These are phyloP conservation scores for Boletus reticulatus DNA, from an alignment of 768 basidiomycete genomes.

Conservation along the genomic window DNA sequence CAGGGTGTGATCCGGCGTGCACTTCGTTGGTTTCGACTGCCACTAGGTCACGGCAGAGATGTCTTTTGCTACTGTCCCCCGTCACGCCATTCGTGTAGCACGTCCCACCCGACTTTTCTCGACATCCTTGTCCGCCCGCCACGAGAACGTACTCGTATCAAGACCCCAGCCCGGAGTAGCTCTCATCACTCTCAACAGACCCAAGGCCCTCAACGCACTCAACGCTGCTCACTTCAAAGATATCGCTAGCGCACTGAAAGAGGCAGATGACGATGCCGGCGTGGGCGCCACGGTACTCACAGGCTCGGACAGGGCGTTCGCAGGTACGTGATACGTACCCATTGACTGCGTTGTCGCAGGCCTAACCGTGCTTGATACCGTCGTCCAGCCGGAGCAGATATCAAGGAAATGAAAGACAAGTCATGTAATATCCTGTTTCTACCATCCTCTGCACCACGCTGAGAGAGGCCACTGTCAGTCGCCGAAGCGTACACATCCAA, in stretches of 20 bases:
- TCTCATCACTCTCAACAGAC: conserved; percentile 87
- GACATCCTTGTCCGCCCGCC: conserved; percentile 35
- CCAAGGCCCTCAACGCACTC: conserved; percentile 88
- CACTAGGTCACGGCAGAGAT: conserved; percentile 8
- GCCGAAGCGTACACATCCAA: conserved; percentile 84
- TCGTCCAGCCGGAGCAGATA: conserved; percentile 85
- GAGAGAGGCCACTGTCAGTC: conserved; percentile 40
- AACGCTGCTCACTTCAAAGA: conserved; percentile 77
- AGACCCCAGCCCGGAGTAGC: conserved; percentile 65
- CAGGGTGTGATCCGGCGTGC: too few species aligned
- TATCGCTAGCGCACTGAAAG: conserved; percentile 72
- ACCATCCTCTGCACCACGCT: background rate
- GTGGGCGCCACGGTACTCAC: conserved; percentile 90
- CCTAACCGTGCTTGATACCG: background rate
- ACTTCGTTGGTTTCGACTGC: too few species aligned
- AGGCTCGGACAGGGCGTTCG: conserved; percentile 90
- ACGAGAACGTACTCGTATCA: conserved; percentile 67
- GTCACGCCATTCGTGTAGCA: conserved; percentile 2
- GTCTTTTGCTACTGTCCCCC: conserved; percentile 12
- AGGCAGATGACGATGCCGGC: conserved; percentile 65
- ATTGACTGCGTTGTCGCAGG: background rate
- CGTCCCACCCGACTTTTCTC: conserved; percentile 24
- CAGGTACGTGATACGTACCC: conserved; percentile 51
- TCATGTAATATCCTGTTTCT: conserved; percentile 54
- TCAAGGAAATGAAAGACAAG: conserved; percentile 99